phyloP scores from a whole-genome alignment of 805 yeast species.

The Saccharomycopsis microspora region DNA sequence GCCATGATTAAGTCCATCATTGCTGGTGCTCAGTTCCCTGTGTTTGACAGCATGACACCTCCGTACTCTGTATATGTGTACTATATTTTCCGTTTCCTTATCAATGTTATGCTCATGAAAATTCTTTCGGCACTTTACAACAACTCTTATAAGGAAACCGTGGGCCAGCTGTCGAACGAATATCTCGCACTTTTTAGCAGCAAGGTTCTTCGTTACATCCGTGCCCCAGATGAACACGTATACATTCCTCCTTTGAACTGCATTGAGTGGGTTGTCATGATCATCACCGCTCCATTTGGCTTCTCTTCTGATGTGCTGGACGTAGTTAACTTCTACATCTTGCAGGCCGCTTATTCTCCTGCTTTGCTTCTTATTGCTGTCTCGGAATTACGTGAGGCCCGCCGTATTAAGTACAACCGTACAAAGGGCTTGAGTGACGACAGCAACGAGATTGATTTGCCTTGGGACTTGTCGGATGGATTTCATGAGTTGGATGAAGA shows the following conservation, averaged over 20 bases:
- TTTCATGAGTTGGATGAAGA: conserved; percentile 25
- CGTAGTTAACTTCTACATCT: conserved; percentile 38
- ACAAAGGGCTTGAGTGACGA: conserved; percentile 57
- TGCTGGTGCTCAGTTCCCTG: conserved; percentile 62
- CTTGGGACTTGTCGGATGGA: conserved; percentile 81
- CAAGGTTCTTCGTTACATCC: conserved; percentile 69
- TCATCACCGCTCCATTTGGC: conserved; percentile 23
- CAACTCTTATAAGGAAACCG: conserved; percentile 71
- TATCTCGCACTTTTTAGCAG: conserved; percentile 76
- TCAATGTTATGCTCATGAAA: conserved; percentile 69
- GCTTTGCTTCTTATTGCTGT: conserved; percentile 45
- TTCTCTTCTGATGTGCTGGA: conserved; percentile 19
- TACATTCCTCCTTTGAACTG: conserved; percentile 79
- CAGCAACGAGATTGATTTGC: conserved; percentile 65
- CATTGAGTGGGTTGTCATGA: conserved; percentile 34
- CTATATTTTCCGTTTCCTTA: conserved; percentile 66
- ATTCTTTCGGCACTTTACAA: conserved; percentile 77
- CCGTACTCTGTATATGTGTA: conserved; percentile 75
- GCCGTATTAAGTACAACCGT: conserved; percentile 62
- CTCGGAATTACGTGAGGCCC: conserved; percentile 56
- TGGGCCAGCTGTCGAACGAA: conserved; percentile 74
- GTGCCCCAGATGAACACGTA: conserved; percentile 82
- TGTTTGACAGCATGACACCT: conserved; percentile 62
- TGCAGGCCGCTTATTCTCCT: conserved; percentile 63
- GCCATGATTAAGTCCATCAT: conserved; percentile 61